Evolutionary conservation across 1,139 yeast species (phyloP).

Genomic region (Debaryomyces sp.): DNA sequence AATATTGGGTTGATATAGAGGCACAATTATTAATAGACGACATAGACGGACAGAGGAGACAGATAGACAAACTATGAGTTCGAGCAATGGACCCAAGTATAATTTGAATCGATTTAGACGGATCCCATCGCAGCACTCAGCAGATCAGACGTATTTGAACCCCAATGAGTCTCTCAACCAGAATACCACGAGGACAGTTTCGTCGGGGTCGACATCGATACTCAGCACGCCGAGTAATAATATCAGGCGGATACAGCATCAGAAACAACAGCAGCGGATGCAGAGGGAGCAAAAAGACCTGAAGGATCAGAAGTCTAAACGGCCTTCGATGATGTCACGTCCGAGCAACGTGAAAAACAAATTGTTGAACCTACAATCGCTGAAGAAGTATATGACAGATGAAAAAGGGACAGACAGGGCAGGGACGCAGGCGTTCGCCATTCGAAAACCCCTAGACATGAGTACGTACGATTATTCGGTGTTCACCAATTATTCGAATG

Average conservation of each 20-base stretch:
- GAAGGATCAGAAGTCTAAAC: slow-evolving; percentile 10
- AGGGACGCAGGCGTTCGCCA: slow-evolving; percentile 2
- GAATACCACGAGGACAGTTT: slow-evolving; percentile 27
- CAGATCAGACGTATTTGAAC: slow-evolving; percentile 21
- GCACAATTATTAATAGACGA: neutral
- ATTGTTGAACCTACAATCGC: slow-evolving; percentile 33
- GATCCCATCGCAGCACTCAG: slow-evolving; percentile 20
- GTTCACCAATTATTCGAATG: slow-evolving; percentile 25
- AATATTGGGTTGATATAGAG: neutral
- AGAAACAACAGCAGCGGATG: slow-evolving; percentile 15
- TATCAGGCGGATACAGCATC: slow-evolving; percentile 22
- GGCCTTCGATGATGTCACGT: slow-evolving; percentile 12
- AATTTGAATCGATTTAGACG: slow-evolving; percentile 14
- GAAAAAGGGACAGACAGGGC: neutral
- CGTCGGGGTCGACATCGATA: slow-evolving; percentile 36
- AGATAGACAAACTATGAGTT: slow-evolving; percentile 12
- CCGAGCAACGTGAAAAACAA: slow-evolving; percentile 32
- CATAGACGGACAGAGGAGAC: neutral
- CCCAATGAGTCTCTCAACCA: slow-evolving; percentile 23
- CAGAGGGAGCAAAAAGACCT: slow-evolving; percentile 9
- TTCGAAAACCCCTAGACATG: slow-evolving; percentile 21
- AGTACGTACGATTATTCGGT: slow-evolving; percentile 29
- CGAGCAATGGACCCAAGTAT: slow-evolving; percentile 11
- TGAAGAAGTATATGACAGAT: slow-evolving; percentile 12
- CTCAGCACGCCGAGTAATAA: slow-evolving; percentile 38